These are phyloP conservation scores for Boeremia lycopersici DNA, from an alignment of 2,329 filamentous ascomycete genomes.

Conservation along the genomic window DNA sequence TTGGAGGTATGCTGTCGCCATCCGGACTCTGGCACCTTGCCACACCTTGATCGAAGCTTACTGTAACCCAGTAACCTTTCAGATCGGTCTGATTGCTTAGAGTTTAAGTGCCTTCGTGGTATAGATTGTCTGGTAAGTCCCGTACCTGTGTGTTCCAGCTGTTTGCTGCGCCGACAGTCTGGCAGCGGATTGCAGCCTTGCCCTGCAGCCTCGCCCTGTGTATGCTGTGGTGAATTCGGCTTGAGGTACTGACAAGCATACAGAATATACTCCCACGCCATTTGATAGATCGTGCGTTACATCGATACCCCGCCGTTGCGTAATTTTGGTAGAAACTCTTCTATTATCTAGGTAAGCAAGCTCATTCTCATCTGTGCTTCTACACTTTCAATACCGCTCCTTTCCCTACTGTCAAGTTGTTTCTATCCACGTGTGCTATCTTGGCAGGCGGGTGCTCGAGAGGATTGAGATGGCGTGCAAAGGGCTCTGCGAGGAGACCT, in stretches of 20 bases:
- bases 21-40: slow-evolving; percentile 11
- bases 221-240: not conserved
- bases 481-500: not conserved
- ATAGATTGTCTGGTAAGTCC: slow-evolving; percentile 38
- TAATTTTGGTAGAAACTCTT: slow-evolving; percentile 27
- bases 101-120: slow-evolving; percentile 27
- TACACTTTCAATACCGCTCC: not conserved
- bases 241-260: slow-evolving; percentile 1
- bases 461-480: not conserved
- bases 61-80: slow-evolving; percentile 36
- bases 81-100: slow-evolving; percentile 33
- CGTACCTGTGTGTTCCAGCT: not conserved
- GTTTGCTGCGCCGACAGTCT: not conserved
- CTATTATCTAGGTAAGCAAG: slow-evolving; percentile 39
- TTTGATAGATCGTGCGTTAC: slow-evolving; percentile 42
- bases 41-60: slow-evolving; percentile 26
- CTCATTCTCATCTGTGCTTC: not conserved
- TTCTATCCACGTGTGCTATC: not conserved
- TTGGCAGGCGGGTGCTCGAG: not conserved
- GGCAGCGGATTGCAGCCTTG: not conserved
- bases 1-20: slow-evolving; percentile 39
- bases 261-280: slow-evolving; percentile 17
- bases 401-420: not conserved
- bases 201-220: not conserved
- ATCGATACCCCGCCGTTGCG: slow-evolving; percentile 34